phyloP scores from a whole-genome alignment of 2,329 filamentous ascomycete genomes.

The Colletotrichum tamarilloi region DNA sequence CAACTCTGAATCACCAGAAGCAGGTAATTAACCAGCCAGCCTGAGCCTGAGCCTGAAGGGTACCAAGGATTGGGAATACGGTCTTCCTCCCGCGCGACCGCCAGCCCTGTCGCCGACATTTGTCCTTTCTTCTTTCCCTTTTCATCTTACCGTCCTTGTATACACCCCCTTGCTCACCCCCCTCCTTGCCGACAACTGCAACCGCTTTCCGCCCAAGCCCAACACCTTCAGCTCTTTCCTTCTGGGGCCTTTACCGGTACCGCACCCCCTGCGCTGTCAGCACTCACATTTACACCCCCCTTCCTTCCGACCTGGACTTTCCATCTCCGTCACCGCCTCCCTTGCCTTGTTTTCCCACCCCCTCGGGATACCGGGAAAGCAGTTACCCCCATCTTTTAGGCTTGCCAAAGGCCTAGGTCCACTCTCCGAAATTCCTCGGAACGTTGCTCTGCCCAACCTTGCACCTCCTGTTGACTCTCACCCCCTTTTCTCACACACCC shows the following conservation, averaged over 20 bases:
- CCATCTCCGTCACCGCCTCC: slow-evolving; percentile 35
- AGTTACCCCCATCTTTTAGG: slow-evolving; percentile 34
- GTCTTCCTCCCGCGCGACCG: slow-evolving; percentile 18
- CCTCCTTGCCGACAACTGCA: slow-evolving; percentile 1
- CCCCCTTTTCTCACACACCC: not conserved
- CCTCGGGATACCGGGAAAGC: slow-evolving; percentile 31
- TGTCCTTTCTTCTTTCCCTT: not conserved
- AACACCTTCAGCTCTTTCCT: not conserved
- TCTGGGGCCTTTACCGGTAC: not conserved
- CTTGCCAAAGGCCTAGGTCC: slow-evolving; percentile 19
- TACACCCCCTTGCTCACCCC: slow-evolving; percentile 14
- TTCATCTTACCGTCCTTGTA: not conserved
- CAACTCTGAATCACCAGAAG: not conserved
- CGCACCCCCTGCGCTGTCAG: slow-evolving; percentile 19
- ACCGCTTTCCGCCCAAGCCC: slow-evolving; percentile 9
- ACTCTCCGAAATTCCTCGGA: slow-evolving; percentile 34
- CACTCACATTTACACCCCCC: not conserved
- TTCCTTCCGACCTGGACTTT: not conserved
- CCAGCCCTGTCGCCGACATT: slow-evolving; percentile 21
- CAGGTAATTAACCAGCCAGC: not conserved
- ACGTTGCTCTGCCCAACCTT: slow-evolving; percentile 30
- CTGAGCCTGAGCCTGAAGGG: not conserved
- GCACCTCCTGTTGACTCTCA: slow-evolving; percentile 11
- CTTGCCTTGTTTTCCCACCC: slow-evolving; percentile 35
- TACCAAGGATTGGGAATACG: slow-evolving; percentile 23